Percentiles rank a stretch among this genome's conserved stretches.
These are phyloP conservation scores for Tetrahymena borealis DNA, from an alignment of 73 alveolate genomes.

Conservation along the genomic window DNA sequence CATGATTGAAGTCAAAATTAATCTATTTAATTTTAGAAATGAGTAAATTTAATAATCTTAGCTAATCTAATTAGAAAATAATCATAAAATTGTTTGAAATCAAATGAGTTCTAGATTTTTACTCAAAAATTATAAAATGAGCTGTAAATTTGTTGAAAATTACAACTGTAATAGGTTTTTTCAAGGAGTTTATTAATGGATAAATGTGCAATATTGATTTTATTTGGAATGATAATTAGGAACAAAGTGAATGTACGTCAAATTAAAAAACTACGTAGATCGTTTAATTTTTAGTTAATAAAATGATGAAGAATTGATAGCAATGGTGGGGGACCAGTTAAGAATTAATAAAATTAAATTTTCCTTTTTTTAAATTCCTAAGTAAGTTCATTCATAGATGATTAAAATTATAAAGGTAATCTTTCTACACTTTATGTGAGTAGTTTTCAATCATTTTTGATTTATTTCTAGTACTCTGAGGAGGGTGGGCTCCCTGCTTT, in stretches of 20 bases:
- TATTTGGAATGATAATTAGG: too few species aligned
- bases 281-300: neutral
- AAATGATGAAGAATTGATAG: neutral
- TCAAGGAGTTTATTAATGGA: too few species aligned
- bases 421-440: too few species aligned
- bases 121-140: too few species aligned
- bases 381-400: neutral
- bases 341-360: neutral
- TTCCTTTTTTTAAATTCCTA: neutral
- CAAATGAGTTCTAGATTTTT: too few species aligned
- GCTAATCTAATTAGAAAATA: neutral
- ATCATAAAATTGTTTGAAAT: too few species aligned
- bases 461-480: neutral
- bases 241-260: too few species aligned
- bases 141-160: too few species aligned
- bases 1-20: neutral
- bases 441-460: neutral
- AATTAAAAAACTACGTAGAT: neutral
- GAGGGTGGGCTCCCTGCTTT: neutral
- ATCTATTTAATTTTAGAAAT: neutral
- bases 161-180: too few species aligned
- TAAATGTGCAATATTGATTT: too few species aligned
- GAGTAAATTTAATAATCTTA: neutral
- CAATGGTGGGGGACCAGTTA: constrained; percentile 5
- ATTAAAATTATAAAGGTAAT: neutral